Percentiles rank a stretch among this genome's conserved stretches.
Conservation (phyloP, 2,329 filamentous ascomycete species). For the Ceratocystis colombiana region DNA sequence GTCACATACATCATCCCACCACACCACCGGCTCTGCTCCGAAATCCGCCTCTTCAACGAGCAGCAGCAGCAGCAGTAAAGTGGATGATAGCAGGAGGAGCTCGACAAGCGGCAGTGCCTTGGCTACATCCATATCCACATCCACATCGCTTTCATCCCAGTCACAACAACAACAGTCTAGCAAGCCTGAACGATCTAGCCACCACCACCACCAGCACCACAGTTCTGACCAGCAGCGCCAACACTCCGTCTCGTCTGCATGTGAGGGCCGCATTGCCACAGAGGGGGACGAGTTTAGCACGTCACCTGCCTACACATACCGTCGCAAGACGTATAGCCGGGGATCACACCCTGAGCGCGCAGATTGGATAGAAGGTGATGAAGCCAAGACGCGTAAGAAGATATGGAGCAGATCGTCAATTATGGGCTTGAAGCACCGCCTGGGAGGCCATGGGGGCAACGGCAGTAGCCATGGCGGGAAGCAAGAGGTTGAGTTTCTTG, state of each 20-base stretch:
- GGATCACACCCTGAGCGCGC: slow-evolving; percentile 31
- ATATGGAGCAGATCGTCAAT: slow-evolving; percentile 32
- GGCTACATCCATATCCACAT: not conserved
- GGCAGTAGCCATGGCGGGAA: slow-evolving; percentile 30
- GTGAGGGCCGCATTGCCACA: not conserved
- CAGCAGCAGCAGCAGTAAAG: not conserved
- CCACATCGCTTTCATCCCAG: not conserved
- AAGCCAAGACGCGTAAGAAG: slow-evolving; percentile 30
- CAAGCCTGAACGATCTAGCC: not conserved
- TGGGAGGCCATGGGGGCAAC: slow-evolving; percentile 26
- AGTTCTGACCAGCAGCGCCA: not conserved
- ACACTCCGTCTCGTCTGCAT: not conserved
- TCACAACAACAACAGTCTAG: not conserved
- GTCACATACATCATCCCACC: not conserved
- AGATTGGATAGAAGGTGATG: slow-evolving; percentile 52
- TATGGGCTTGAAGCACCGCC: slow-evolving; percentile 32
- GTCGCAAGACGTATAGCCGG: not conserved
- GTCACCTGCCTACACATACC: slow-evolving; percentile 10
- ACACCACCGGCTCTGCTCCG: not conserved
- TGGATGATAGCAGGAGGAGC: not conserved
- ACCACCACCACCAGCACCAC: not conserved
- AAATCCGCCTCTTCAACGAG: not conserved
- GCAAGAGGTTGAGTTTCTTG: not conserved
- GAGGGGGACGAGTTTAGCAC: slow-evolving; percentile 13
- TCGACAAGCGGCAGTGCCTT: not conserved